A percentile compares a stretch with the other conserved stretches of the same genome.
Evolutionary conservation across 352 stramenopile species (phyloP).

Genomic region (Pythium apleroticum): DNA sequence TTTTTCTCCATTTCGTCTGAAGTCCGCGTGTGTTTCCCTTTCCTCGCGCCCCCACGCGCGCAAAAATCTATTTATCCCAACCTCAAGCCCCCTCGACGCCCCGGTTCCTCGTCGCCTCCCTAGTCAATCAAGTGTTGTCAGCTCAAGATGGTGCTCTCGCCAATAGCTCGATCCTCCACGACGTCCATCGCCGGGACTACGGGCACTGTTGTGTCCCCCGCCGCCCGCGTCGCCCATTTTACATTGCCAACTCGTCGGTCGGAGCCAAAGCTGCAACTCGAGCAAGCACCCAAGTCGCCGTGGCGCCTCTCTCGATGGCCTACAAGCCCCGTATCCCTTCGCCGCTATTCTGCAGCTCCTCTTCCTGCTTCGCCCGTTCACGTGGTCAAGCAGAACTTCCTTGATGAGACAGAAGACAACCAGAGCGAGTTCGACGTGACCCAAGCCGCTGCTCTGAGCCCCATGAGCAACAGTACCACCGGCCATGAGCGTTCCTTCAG

Average conservation of each 20-base stretch:
- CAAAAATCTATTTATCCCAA: constrained; percentile 2
- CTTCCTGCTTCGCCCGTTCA: constrained; percentile 16
- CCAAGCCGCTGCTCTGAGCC: neutral
- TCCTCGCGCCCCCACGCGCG: neutral
- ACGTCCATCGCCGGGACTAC: neutral
- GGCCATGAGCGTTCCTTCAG: constrained; percentile 18
- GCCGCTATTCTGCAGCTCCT: constrained; percentile 20
- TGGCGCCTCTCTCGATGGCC: constrained; percentile 26
- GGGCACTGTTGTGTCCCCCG: neutral
- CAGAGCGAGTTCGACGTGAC: constrained; percentile 15
- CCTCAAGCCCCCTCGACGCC: neutral
- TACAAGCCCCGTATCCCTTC: constrained; percentile 22
- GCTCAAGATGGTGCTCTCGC: constrained; percentile 23
- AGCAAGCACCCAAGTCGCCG: constrained; percentile 11
- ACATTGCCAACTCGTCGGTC: constrained; percentile 22
- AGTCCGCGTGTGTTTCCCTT: neutral
- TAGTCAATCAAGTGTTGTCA: neutral
- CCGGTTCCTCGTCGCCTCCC: neutral
- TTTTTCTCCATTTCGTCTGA: neutral
- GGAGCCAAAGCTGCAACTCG: constrained; percentile 27
- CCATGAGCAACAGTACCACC: constrained; percentile 9
- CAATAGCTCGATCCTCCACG: constrained; percentile 9
- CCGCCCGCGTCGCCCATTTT: constrained; percentile 11
- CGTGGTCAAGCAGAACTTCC: constrained; percentile 23
- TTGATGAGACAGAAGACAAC: constrained; percentile 18